Base-by-base conservation (phyloP, 306 rosid genomes). In the Boehmeria nivea region DNA sequence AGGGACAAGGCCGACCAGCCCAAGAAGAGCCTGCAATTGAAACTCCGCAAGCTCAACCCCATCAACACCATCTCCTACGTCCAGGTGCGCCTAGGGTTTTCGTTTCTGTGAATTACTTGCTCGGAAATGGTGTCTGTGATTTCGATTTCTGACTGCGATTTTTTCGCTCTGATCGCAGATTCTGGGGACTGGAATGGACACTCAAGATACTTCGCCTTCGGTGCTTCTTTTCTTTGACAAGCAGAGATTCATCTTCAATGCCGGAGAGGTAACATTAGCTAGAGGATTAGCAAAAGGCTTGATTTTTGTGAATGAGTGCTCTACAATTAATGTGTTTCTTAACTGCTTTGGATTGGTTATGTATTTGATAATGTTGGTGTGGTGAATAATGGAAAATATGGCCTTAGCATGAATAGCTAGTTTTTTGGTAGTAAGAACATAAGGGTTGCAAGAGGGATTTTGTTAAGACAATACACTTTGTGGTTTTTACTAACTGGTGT, bases 161-260 rank as follows among this genome's bases (percentile, higher is more conserved):
- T 16, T 4, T 66, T 4, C 19, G 16, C 51, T n/a, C n/a, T n/a
- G 43, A 46, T 20, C 49, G 44, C 62, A 86, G 91, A 71, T 87
- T 33, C 70, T 90, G 48, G 95, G 98, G 8, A 90, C 95, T 50
- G 89, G 95, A 64, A 76, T 90, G 91, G 95, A 87, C 63, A 90
- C 95, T 65, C 94, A 86, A 53, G 98, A 90, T 59, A 87, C 95
- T 0, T 84, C 91, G 31, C 87, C 98, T 52, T 75, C 95, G 0
- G 87, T 90, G 42, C 55, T 84, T 28, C 95, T 90, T 53, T 90
- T 90, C 80, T 90, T 90, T 48, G 98, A 90, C 74, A 87, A 76
- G 37, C 89, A 84, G 34, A 82, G 93, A 53, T 82, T 90, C 57
- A 90, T 90, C 36, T 90, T 87, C 58, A 84, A 90, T 75, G 94